Base-by-base conservation (phyloP, 176 grass and related monocot species). In the Bothriochloa decipiens region DNA sequence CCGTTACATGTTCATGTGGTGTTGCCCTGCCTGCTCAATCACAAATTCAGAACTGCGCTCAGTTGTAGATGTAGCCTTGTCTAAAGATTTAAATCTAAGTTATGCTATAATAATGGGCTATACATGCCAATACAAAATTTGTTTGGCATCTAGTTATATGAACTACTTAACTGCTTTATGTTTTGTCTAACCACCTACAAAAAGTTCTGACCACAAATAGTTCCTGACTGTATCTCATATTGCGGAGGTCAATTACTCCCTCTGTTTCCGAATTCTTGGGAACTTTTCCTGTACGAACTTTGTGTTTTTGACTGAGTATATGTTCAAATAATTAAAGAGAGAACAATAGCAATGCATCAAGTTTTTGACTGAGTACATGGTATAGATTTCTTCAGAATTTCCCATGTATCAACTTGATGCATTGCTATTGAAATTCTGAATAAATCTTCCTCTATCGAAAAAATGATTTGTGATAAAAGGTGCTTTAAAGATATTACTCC, bases 1-100 rank as follows among this genome's bases (percentile, higher is more conserved):
- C 14, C 6, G 2, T 70, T 49, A 26, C 69, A 70, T 80, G 11
- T 80, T 80, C 36, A 80, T 89, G 40, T 50, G 49, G 23, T 78
- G 50, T 47, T 65, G 11, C 45, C 78, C 65, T 64, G 65, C 40
- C 6, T 58, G 65, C 15, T 26, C 72, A 57, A 57, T 57, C 20
- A 9, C 53, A 57, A 57, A 77, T 77, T 82, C 67, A 77, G 41
- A 73, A 45, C 65, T 77, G 60, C 6, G 22, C 81, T 22, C 8
- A 60, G 9, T 61, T 61, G n/a, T 60, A 60, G 47, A 1, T 61
- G 39, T 61, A 84, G 27, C 61, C 60, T 22, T 60, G 33, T 37
- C 36, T 57, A 23, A 41, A 80, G 26, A 37, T 80, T 55, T 57
- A 20, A 27, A 73, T 26, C 20, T 67, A 78, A 41, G 36, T 79